Evolutionary conservation across 345 rosid species (phyloP), one percentile per base, ranked within the genome.

Genomic region (Passiflora organensis): DNA sequence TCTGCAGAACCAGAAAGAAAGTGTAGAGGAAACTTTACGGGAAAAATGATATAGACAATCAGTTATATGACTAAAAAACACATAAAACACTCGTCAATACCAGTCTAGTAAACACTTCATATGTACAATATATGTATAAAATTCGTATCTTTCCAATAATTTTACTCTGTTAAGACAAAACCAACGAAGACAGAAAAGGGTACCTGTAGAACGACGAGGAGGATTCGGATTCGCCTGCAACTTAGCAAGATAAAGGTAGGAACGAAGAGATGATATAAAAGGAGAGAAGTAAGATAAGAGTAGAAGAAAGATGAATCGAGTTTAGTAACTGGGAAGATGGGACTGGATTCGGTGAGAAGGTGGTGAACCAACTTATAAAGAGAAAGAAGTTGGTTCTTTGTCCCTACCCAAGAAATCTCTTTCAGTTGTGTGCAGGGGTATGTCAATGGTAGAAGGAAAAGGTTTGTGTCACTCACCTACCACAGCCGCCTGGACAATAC

Each of bases 391-490:
- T 14, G n/a, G 13, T 8, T 41, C 4, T 41, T 11, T 9, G n/a
- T 11, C 13, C 0, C n/a, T 12, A 41, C 13, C 0, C 13, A 41
- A 12, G 13, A 1, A 11, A 8, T 41, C 13, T 41, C 13, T 41
- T 1, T 41, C 4, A 8, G 9, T 12, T 41, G 0, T 41, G 9
- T 41, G n/a, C 13, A 2, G 4, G 4, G 43, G 14, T 12, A 11
- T 13, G 10, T 41, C 43, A 28, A 28, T 28, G 6, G 23, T 6
- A 2, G 6, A 6, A 18, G 5, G 4, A 24, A 1, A 4, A 9
- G 10, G 3, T 16, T 10, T 48, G n/a, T 46, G 34, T 56, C 63
- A 19, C 20, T 59, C 73, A 73, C 77, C 73, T 32, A 68, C 63
- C 57, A 18, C 66, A 16, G 60, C 70, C n/a, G 1, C 5, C 43